These are phyloP conservation scores for Quaeritorhiza haematococci DNA, from an alignment of 371 early-diverging fungal species.

Conservation along the genomic window DNA sequence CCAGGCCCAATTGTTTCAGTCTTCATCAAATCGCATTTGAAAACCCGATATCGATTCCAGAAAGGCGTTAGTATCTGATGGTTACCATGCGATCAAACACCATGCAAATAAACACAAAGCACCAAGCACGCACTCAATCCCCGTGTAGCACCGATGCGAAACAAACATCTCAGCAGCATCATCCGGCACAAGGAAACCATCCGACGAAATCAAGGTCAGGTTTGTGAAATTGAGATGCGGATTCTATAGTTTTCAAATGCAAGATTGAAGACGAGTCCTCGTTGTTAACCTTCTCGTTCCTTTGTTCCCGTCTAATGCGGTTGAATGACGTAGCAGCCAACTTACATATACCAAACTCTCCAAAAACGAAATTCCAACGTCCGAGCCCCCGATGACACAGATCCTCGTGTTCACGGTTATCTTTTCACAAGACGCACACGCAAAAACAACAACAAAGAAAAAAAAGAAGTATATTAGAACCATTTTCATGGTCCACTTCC, in stretches of 20 bases:
- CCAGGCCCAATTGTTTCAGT: constrained; percentile 33
- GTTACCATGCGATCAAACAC: background rate
- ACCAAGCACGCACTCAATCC: constrained; percentile 18
- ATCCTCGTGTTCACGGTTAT: constrained; percentile 36
- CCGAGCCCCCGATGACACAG: constrained; percentile 45
- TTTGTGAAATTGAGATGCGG: constrained; percentile 30
- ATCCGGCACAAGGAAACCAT: constrained; percentile 12
- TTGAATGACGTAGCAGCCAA: background rate
- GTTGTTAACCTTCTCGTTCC: too few species aligned
- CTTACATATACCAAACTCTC: constrained; percentile 42
- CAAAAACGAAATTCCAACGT: constrained; percentile 38
- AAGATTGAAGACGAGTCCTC: background rate
- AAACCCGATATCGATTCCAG: too few species aligned
- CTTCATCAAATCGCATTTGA: too few species aligned
- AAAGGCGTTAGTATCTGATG: too few species aligned
- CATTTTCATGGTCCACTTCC: background rate
- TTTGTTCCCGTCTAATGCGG: too few species aligned
- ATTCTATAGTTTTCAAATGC: constrained; percentile 12
- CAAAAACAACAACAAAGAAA: background rate
- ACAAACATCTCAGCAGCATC: constrained; percentile 10
- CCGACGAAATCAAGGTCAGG: constrained; percentile 30
- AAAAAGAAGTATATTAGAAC: background rate
- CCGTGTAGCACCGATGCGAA: constrained; percentile 25
- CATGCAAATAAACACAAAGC: background rate
- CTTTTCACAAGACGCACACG: too few species aligned